These are phyloP conservation scores for Cupressus sempervirens DNA, from an alignment of 75 land plant genomes.

Conservation along the genomic window DNA sequence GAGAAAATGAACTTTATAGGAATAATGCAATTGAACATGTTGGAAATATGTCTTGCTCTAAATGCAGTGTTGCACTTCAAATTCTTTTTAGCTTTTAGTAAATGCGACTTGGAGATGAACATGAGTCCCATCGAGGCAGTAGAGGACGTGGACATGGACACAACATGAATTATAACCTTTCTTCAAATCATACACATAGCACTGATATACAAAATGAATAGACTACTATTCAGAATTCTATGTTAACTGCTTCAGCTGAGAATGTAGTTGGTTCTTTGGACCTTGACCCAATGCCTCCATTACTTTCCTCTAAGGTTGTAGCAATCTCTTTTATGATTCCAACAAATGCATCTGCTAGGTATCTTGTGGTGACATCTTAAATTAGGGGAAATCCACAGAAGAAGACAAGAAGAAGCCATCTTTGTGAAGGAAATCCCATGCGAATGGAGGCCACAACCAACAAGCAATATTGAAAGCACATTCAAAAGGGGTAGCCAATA, in stretches of 20 bases:
- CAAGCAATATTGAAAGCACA: no score
- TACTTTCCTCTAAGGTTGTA: neutral
- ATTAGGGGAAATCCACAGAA: no score
- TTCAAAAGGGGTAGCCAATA: no score
- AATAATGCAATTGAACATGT: slow-evolving; percentile 92
- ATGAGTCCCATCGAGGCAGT: slow-evolving; percentile 33
- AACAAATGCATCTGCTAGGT: slow-evolving; percentile 14
- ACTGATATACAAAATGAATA: slow-evolving; percentile 27
- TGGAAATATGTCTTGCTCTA: slow-evolving; percentile 85
- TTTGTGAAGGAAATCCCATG: no score
- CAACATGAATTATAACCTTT: slow-evolving; percentile 21
- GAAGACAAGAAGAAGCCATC: no score
- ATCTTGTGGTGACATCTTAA: no score
- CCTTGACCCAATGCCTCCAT: neutral
- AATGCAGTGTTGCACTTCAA: slow-evolving; percentile 93
- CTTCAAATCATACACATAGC: slow-evolving; percentile 31
- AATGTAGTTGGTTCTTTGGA: neutral
- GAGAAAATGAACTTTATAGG: slow-evolving; percentile 88
- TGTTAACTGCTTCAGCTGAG: neutral
- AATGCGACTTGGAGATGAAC: slow-evolving; percentile 41
- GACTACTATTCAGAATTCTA: slow-evolving; percentile 20
- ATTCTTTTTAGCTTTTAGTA: slow-evolving; percentile 86
- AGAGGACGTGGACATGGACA: slow-evolving; percentile 26
- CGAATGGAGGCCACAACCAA: no score
- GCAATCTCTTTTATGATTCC: neutral